Evolutionary conservation across 2,329 filamentous ascomycete species (phyloP).

Genomic region (Aspergillus sergii): DNA sequence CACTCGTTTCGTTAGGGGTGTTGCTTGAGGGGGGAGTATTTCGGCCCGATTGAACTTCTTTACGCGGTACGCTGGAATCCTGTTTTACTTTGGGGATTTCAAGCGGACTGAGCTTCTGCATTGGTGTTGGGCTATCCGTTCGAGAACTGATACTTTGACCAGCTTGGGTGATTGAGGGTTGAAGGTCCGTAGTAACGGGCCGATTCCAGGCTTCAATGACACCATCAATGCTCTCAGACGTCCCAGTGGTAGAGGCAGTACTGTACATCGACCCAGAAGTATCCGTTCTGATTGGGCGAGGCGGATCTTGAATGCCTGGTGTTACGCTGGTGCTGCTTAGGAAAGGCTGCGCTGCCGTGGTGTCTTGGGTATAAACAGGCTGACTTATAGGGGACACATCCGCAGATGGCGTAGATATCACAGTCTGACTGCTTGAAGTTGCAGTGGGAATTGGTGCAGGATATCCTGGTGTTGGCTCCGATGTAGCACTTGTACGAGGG

Average conservation of each 20-base stretch:
- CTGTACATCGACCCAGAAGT: slow-evolving; percentile 32
- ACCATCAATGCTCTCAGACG: slow-evolving; percentile 44
- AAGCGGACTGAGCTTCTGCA: slow-evolving; percentile 15
- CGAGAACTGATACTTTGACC: slow-evolving; percentile 11
- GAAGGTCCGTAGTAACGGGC: slow-evolving; percentile 32
- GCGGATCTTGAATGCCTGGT: slow-evolving; percentile 17
- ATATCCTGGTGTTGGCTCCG: slow-evolving; percentile 18
- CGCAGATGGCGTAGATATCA: slow-evolving; percentile 11
- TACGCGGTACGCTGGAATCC: slow-evolving; percentile 7
- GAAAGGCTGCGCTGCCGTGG: slow-evolving; percentile 13
- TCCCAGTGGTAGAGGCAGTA: slow-evolving; percentile 27
- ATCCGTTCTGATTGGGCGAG: slow-evolving; percentile 29
- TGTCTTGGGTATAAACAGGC: neutral
- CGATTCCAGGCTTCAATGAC: slow-evolving; percentile 49
- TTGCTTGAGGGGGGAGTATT: neutral
- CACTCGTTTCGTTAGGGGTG: slow-evolving; percentile 3
- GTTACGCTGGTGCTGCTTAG: slow-evolving; percentile 27
- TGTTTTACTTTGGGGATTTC: slow-evolving; percentile 17
- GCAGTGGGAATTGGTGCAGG: slow-evolving; percentile 12
- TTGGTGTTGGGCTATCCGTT: slow-evolving; percentile 13
- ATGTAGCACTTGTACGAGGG: slow-evolving; percentile 6
- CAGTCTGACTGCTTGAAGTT: slow-evolving; percentile 6
- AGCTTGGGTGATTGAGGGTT: slow-evolving; percentile 16
- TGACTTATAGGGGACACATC: slow-evolving; percentile 13
- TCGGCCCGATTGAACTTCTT: neutral